A percentile compares a stretch with the other conserved stretches of the same genome.
Evolutionary conservation across 768 basidiomycete genomes (phyloP).

Genomic region (Tulasnella calospora): DNA sequence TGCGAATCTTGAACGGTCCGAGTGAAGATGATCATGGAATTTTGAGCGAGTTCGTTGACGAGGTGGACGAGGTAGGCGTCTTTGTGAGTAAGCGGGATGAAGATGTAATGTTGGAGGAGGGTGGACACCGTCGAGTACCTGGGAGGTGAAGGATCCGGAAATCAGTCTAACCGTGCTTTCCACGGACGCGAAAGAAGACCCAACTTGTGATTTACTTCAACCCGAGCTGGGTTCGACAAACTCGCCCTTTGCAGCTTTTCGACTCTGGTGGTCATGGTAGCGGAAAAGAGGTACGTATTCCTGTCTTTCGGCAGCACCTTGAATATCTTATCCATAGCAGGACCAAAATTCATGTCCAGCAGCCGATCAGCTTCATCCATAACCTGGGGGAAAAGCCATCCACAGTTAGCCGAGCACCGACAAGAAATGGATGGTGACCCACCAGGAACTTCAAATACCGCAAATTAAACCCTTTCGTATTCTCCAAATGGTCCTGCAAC

Average conservation of each 20-base stretch:
- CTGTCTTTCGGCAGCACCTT: constrained; percentile 92
- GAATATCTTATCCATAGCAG: constrained; percentile 91
- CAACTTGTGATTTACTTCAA: constrained; percentile 91
- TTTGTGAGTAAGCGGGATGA: constrained; percentile 87
- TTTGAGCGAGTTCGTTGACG: constrained; percentile 81
- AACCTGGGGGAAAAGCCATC: constrained; percentile 60
- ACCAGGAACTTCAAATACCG: constrained; percentile 84
- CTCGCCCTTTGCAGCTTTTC: constrained; percentile 93
- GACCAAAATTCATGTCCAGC: constrained; percentile 94
- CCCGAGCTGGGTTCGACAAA: constrained; percentile 84
- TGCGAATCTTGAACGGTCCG: constrained; percentile 92
- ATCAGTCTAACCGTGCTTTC: neutral
- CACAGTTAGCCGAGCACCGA: too few relatives aligned
- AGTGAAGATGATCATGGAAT: constrained; percentile 94
- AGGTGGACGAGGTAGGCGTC: constrained; percentile 87
- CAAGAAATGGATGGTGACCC: too few relatives aligned
- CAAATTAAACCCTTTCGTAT: constrained; percentile 94
- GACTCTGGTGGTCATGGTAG: constrained; percentile 98
- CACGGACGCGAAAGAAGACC: neutral
- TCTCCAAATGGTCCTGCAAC: constrained; percentile 88
- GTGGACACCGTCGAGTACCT: constrained; percentile 98
- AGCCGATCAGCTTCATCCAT: constrained; percentile 95
- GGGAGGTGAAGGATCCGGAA: neutral
- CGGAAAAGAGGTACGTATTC: constrained; percentile 93
- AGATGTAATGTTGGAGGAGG: constrained; percentile 90